These are phyloP conservation scores for Coleophoma cylindrospora DNA, from an alignment of 2,329 filamentous ascomycete genomes.

Conservation along the genomic window DNA sequence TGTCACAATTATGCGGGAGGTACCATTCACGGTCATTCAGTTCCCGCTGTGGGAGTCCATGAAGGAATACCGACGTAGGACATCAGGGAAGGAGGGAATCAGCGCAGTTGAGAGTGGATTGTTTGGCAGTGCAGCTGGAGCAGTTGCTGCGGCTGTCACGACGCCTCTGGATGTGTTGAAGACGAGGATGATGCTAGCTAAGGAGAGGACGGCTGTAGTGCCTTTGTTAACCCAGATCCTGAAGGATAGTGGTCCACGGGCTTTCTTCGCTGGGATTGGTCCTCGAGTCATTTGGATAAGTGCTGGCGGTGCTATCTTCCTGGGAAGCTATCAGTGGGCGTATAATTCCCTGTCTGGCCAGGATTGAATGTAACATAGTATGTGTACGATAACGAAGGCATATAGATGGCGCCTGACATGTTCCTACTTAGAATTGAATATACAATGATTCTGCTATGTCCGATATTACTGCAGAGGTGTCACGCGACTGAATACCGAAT, in stretches of 20 bases:
- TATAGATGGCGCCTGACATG: conserved; percentile 12
- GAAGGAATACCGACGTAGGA: conserved; percentile 63
- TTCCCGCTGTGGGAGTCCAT: conserved; percentile 95
- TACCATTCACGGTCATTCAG: conserved; percentile 95
- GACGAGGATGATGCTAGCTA: conserved; percentile 89
- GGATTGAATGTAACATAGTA: conserved; percentile 5
- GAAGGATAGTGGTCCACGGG: conserved; percentile 55
- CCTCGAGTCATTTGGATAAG: conserved; percentile 94
- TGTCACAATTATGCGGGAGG: conserved; percentile 91
- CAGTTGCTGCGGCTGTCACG: conserved; percentile 79
- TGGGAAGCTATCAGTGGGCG: conserved; percentile 89
- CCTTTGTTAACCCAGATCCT: conserved; percentile 61
- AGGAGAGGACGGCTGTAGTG: conserved; percentile 55
- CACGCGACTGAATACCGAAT: no score
- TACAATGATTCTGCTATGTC: no score
- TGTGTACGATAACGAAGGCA: conserved; percentile 3
- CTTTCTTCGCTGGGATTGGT: conserved; percentile 72
- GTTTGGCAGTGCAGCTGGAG: conserved; percentile 80
- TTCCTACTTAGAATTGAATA: background rate
- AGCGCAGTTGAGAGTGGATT: conserved; percentile 74
- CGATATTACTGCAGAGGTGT: no score
- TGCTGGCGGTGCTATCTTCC: conserved; percentile 86
- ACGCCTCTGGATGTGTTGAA: conserved; percentile 96
- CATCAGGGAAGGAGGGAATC: conserved; percentile 41
- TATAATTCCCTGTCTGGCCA: conserved; percentile 63